Evolutionary conservation across 2,329 filamentous ascomycete genomes (phyloP).

Genomic region (Dactylellina parvicollis): DNA sequence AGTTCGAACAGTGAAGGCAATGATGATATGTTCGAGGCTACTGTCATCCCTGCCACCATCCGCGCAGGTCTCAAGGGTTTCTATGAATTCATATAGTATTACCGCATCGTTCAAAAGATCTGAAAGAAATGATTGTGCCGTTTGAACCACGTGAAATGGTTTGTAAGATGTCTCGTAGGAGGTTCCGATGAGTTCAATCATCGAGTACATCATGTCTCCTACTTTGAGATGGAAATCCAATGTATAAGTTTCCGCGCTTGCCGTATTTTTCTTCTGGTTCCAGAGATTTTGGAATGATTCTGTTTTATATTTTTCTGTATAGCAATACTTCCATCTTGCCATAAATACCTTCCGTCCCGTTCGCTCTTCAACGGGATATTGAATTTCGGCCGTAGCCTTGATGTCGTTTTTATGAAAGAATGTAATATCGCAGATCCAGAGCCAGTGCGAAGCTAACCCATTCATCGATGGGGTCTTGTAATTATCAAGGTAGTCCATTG

Average conservation of each 20-base stretch:
- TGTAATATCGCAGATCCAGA: not conserved
- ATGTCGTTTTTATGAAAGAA: conserved; percentile 3
- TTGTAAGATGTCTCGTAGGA: not conserved
- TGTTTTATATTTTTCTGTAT: not conserved
- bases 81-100: not conserved
- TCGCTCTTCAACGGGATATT: not conserved
- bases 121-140: too few species aligned
- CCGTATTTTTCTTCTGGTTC: not conserved
- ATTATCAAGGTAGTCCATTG: not conserved
- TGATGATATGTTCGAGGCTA: not conserved
- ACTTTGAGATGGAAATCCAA: not conserved
- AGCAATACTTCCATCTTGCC: not conserved
- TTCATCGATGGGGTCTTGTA: too few species aligned
- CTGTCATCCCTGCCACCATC: not conserved
- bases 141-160: not conserved
- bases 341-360: not conserved
- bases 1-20: not conserved
- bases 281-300: not conserved
- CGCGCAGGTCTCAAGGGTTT: not conserved
- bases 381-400: not conserved
- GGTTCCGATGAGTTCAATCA: not conserved
- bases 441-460: not conserved
- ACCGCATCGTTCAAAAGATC: not conserved
- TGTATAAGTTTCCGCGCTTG: not conserved
- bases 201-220: not conserved